Base-by-base conservation (phyloP, 768 basidiomycete genomes). In the Mrakia hoshinonis region DNA sequence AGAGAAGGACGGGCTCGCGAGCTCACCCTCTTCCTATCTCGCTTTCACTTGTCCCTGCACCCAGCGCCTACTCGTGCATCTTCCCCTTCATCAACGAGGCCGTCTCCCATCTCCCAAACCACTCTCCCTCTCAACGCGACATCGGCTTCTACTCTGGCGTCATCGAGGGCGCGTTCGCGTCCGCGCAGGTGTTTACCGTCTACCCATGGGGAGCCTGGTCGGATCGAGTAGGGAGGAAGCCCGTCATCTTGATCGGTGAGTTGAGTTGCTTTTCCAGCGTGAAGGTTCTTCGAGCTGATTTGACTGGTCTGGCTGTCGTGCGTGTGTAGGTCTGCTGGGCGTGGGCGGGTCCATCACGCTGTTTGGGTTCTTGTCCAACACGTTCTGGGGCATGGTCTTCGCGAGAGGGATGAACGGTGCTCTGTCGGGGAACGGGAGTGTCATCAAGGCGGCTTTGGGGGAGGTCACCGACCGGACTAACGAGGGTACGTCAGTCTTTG, bases 71-170 rank as follows among this genome's bases (percentile, higher is more conserved):
- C 66, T 34, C 29, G 11, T n/a, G n/a, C 24, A 51, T 67, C 47
- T 67, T 67, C 34, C 66, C 66, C 22, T 67, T 67, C 47, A 49
- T 67, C 47, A 67, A 67, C 22, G 31, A 38, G 10, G 38, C 46
- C 4, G 66, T 67, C 22, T 46, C n/a, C 22, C 34, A 24, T 12
- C 51, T 67, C 3, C 24, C 26, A 6, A 31, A n/a, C n/a, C n/a
- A n/a, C n/a, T n/a, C n/a, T 67, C n/a, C 47, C n/a, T 0, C 26
- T 31, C 47, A 48, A 64, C n/a, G 24, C 39, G 47, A 51, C 11
- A 48, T 67, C 13, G 66, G 66, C 1, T 51, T 67, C 47, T 67
- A 67, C 34, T 38, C 66, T 51, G 47, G 6, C 46, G 31, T 43
- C 13, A 48, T 67, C 36, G 66, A 67, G n/a, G 66, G 66, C 13